A percentile compares a stretch with the other conserved stretches of the same genome.
phyloP scores from a whole-genome alignment of 805 yeast genomes.

The Candida ovalis region DNA sequence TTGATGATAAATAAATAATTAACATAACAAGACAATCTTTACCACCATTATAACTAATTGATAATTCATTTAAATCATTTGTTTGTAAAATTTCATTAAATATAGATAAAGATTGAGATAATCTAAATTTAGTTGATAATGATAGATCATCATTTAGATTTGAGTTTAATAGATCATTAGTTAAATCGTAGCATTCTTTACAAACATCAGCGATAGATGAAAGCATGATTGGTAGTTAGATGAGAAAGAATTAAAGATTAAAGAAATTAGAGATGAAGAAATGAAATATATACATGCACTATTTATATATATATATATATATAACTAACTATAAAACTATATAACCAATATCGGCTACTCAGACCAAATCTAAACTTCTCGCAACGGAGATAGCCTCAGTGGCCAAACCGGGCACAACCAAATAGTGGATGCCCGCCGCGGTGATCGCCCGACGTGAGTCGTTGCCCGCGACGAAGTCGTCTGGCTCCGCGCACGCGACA shows the following conservation, averaged over 20 bases:
- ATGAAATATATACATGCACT: background rate
- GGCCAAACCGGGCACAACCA: slow-evolving; percentile 81
- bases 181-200: slow-evolving; percentile 17
- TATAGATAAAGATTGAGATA: slow-evolving; percentile 17
- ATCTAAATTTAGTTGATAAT: slow-evolving; percentile 12
- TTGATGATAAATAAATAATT: slow-evolving; percentile 61
- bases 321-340: too few species aligned
- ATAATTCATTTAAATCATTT: slow-evolving; percentile 43
- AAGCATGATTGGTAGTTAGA: slow-evolving; percentile 7
- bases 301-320: background rate
- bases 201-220: slow-evolving; percentile 21
- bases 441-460: slow-evolving; percentile 53
- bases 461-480: slow-evolving; percentile 79
- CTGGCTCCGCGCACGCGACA: slow-evolving; percentile 92
- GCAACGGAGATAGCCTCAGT: slow-evolving; percentile 45
- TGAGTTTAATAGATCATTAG: slow-evolving; percentile 12
- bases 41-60: slow-evolving; percentile 93
- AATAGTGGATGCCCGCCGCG: slow-evolving; percentile 61
- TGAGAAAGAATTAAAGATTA: background rate
- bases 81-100: slow-evolving; percentile 17
- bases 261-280: background rate
- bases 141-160: slow-evolving; percentile 8
- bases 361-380: slow-evolving; percentile 72
- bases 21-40: slow-evolving; percentile 93
- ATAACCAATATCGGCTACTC: slow-evolving; percentile 18